Evolutionary conservation across 1,284 basidiomycete species (phyloP).

Genomic region (Ganoderma sinense): DNA sequence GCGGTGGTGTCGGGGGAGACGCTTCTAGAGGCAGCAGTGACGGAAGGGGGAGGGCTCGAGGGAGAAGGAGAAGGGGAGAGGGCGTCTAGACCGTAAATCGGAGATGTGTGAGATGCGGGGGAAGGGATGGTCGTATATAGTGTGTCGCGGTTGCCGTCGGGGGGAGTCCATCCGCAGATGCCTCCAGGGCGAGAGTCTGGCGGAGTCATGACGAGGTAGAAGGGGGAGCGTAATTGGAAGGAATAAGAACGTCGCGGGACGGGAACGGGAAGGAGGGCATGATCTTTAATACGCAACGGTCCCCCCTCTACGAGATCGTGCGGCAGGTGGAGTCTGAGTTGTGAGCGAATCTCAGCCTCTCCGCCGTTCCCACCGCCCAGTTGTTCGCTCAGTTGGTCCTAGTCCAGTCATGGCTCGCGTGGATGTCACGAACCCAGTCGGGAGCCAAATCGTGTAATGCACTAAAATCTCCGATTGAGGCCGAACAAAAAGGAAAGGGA

Average conservation of each 20-base stretch:
- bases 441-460: constrained; percentile 24
- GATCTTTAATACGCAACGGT: constrained; percentile 26
- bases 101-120: constrained; percentile 7
- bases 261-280: constrained; percentile 13
- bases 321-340: constrained; percentile 20
- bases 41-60: constrained; percentile 13
- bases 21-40: constrained; percentile 19
- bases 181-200: constrained; percentile 23
- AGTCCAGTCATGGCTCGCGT: constrained; percentile 5
- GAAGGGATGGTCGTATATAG: constrained; percentile 20
- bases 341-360: constrained; percentile 20
- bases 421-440: constrained; percentile 12
- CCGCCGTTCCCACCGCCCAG: constrained; percentile 24
- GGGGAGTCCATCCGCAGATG: constrained; percentile 30
- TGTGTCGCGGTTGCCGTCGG: constrained; percentile 23
- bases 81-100: constrained; percentile 4
- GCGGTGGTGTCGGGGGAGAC: constrained; percentile 24
- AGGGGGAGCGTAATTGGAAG: constrained; percentile 14
- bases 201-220: constrained; percentile 19
- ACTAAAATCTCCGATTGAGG: constrained; percentile 26
- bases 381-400: constrained; percentile 20
- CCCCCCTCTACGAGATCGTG: constrained; percentile 21
- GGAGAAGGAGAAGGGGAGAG: constrained; percentile 13
- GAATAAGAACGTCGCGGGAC: constrained; percentile 28
- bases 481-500: constrained; percentile 29